Evolutionary conservation across 345 rosid genomes (phyloP).

Genomic region (Salix viminalis): DNA sequence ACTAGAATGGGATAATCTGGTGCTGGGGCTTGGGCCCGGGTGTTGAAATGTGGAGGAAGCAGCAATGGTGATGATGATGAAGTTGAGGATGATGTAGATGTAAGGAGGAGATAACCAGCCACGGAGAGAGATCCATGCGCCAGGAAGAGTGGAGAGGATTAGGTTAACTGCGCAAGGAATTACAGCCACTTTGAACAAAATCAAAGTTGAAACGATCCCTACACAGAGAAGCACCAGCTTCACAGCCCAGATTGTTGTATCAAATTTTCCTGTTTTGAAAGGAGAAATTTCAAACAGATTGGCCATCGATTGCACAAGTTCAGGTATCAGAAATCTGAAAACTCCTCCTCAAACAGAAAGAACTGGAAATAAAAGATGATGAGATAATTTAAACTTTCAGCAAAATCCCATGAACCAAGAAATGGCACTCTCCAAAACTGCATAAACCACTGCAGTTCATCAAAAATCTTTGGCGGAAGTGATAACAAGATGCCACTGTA

Average conservation of each 20-base stretch:
- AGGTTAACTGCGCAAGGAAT: conserved; percentile 28
- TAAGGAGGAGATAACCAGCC: conserved; percentile 42
- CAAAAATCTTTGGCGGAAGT: neutral
- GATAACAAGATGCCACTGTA: neutral
- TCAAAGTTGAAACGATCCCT: conserved; percentile 32
- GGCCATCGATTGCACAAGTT: conserved; percentile 16
- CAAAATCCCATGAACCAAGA: neutral
- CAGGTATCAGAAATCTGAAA: neutral
- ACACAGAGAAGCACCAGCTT: conserved; percentile 27
- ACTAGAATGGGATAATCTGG: neutral
- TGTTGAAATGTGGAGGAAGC: conserved; percentile 30
- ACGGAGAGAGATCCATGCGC: conserved; percentile 28
- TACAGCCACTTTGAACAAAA: conserved; percentile 34
- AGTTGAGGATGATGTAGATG: conserved; percentile 44
- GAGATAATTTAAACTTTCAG: neutral
- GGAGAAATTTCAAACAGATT: conserved; percentile 11
- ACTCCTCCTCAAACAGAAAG: neutral
- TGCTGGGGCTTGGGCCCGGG: conserved; percentile 10
- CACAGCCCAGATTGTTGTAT: conserved; percentile 23
- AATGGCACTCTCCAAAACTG: neutral
- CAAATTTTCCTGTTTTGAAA: conserved; percentile 11
- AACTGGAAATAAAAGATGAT: neutral
- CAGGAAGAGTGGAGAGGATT: conserved; percentile 25
- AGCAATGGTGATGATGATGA: conserved; percentile 42
- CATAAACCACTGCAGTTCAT: neutral